Base-by-base conservation (phyloP, 2,329 filamentous ascomycete genomes). In the Aspergillus quadricinctus region DNA sequence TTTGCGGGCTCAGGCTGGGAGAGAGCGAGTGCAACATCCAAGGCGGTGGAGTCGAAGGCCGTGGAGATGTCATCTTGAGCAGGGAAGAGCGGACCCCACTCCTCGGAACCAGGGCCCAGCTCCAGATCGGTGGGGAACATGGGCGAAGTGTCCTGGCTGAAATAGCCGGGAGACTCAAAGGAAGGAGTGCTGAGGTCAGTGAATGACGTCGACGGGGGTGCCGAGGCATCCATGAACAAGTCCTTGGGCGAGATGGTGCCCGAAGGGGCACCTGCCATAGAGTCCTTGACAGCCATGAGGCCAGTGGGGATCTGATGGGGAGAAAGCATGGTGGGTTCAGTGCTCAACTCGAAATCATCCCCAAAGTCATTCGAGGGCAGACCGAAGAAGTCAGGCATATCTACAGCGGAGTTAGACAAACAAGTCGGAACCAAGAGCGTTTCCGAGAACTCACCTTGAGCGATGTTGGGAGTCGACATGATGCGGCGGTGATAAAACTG, bases 231-330 rank as follows among this genome's bases (percentile, higher is more conserved):
- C 65, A 92, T 80, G 63, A 88, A 77, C 62, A 96, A 80, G 68
- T 96, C 91, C 73, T 89, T 87, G 21, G 92, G 92, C 59, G 92
- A 96, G 60, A 96, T 83, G 45, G 92, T 96, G 66, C 82, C 83
- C 27, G 62, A 49, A 29, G 66, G 69, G 57, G 72, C 73, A 54
- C 56, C 58, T 40, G 66, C 66, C 58, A 68, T 64, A 49, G 75
- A 69, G 66, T 75, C 67, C 67, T 80, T 80, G 71, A 80, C 72
- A 43, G 76, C 66, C 56, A 75, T 77, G 69, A 80, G 79, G 56
- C 60, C 56, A 14, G 57, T 58, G n/a, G 60, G 57, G 50, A 63
- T 55, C 37, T 65, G 52, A 31, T 70, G 60, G 9, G 61, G 62
- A 58, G 65, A 63, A 57, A 68, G 64, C 68, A 69, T 66, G 43